Conservation (phyloP, 441 rosid genomes). For the Viola pubescens region DNA sequence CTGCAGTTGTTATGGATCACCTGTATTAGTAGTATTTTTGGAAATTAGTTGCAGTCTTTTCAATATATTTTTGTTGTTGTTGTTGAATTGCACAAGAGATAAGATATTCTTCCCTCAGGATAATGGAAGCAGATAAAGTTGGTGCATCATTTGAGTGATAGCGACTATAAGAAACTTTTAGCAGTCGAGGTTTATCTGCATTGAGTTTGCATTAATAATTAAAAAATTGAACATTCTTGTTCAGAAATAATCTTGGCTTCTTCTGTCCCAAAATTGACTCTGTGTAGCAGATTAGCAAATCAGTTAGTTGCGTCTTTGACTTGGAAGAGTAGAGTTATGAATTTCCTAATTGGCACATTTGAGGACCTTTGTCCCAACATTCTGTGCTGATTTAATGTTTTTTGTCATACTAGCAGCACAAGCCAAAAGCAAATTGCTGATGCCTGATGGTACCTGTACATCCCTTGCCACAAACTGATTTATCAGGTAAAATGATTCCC, state of each 20-base stretch:
- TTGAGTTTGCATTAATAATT: too few relatives aligned
- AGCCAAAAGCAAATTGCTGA: neutral
- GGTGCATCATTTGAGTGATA: too few relatives aligned
- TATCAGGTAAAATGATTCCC: neutral
- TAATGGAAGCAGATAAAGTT: too few relatives aligned
- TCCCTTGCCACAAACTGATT: neutral
- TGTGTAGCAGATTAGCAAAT: neutral
- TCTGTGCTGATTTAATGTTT: neutral
- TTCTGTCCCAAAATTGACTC: neutral
- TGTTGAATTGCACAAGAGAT: too few relatives aligned
- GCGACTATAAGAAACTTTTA: too few relatives aligned
- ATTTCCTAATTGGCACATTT: neutral
- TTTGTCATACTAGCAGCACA: neutral
- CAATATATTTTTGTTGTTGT: too few relatives aligned
- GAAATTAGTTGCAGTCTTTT: too few relatives aligned
- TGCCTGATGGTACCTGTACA: neutral
- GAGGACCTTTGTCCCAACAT: neutral
- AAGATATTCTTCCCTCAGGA: too few relatives aligned
- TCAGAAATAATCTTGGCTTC: neutral
- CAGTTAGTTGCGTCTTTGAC: slow-evolving; percentile 13
- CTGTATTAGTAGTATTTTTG: too few relatives aligned
- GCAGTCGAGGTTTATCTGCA: too few relatives aligned
- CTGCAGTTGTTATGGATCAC: too few relatives aligned
- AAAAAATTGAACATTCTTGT: neutral
- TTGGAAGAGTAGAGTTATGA: neutral